phyloP scores from a whole-genome alignment of 345 rosid genomes.

The Microthlaspi erraticum region DNA sequence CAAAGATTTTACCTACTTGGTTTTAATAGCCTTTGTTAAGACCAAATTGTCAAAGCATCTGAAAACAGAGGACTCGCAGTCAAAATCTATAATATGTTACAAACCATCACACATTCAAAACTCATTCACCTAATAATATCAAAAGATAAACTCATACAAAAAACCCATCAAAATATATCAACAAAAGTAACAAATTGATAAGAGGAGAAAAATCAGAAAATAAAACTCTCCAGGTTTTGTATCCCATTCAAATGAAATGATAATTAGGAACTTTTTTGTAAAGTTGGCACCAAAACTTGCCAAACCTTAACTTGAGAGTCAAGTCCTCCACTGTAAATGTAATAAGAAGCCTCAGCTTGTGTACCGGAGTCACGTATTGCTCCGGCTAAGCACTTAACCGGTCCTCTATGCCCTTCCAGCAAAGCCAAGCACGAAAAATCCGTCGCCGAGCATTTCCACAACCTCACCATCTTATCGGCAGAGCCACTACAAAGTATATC shows the following conservation, averaged over 20 bases:
- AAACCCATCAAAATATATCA: not conserved
- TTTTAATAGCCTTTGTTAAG: constrained; percentile 2
- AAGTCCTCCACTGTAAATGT: constrained; percentile 82
- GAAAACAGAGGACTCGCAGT: not conserved
- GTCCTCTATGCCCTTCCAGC: constrained; percentile 81
- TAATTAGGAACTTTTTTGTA: constrained; percentile 11
- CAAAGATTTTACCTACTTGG: constrained; percentile 9
- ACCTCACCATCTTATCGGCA: constrained; percentile 75
- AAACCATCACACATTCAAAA: constrained; percentile 9
- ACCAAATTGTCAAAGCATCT: constrained; percentile 11
- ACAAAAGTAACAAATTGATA: not conserved
- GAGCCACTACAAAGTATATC: constrained; percentile 84
- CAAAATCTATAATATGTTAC: not conserved
- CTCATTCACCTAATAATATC: constrained; percentile 11
- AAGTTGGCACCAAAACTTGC: constrained; percentile 57
- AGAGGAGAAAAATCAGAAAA: not conserved
- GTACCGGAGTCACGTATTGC: constrained; percentile 48
- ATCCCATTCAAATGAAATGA: not conserved
- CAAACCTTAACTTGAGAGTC: constrained; percentile 89
- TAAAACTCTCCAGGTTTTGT: not conserved
- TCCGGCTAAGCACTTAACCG: constrained; percentile 87
- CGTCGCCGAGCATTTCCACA: constrained; percentile 60
- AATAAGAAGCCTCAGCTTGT: constrained; percentile 45
- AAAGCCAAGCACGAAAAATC: constrained; percentile 66
- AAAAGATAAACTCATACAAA: constrained; percentile 21